These are phyloP conservation scores for Apostasia ramifera DNA, from an alignment of 106 monocot genomes.

Conservation along the genomic window DNA sequence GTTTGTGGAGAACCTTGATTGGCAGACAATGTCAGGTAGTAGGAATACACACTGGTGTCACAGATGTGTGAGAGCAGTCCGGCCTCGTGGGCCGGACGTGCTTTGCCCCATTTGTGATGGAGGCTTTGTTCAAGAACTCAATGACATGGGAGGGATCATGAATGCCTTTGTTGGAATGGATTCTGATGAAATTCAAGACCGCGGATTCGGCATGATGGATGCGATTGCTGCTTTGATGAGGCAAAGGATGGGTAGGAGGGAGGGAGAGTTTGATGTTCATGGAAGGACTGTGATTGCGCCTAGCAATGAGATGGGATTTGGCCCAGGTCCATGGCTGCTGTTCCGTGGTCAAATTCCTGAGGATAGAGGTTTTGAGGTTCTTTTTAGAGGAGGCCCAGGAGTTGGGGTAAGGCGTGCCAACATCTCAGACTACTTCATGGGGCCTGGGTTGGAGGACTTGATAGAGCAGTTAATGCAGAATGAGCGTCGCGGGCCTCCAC, in stretches of 20 bases:
- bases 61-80: constrained; percentile 43
- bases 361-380: constrained; percentile 37
- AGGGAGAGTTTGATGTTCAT: constrained; percentile 10
- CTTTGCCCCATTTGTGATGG: constrained; percentile 57
- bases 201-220: constrained; percentile 29
- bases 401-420: constrained; percentile 20
- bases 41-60: constrained; percentile 70
- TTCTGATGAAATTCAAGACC: constrained; percentile 16
- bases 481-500: constrained; percentile 52
- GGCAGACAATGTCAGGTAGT: constrained; percentile 36
- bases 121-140: constrained; percentile 65
- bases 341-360: constrained; percentile 41
- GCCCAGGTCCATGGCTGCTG: constrained; percentile 47
- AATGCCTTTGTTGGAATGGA: constrained; percentile 18
- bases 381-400: constrained; percentile 34
- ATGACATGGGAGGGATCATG: constrained; percentile 20
- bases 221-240: constrained; percentile 36
- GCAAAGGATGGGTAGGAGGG: constrained; percentile 26
- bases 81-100: constrained; percentile 32
- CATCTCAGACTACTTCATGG: constrained; percentile 53
- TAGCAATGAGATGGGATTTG: constrained; percentile 30
- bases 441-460: constrained; percentile 55
- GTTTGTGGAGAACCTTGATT: background rate
- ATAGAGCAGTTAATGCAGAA: constrained; percentile 43
- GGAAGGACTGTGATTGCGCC: constrained; percentile 7